These are phyloP conservation scores for Vitis labrusca DNA, from an alignment of 164 flowering plant species.

Conservation along the genomic window DNA sequence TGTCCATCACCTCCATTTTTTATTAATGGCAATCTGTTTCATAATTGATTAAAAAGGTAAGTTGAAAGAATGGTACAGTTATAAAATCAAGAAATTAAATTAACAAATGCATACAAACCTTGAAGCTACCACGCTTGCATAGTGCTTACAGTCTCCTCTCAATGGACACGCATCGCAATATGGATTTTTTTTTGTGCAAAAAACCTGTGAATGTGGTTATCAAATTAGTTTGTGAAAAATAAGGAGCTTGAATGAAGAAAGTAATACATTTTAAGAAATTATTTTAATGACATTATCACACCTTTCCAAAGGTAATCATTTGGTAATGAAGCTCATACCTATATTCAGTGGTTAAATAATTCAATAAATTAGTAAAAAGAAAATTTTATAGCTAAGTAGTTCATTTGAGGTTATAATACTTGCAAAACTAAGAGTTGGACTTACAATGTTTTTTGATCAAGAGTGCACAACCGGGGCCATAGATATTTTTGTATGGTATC, in stretches of 20 bases:
- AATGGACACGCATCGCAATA: constrained; percentile 89
- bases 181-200: constrained; percentile 83
- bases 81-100: no score
- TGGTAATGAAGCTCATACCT: constrained; percentile 95
- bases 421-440: constrained; percentile 3
- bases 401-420: not conserved
- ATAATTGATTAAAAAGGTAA: no score
- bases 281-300: constrained; percentile 13
- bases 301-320: constrained; percentile 96
- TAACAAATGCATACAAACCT: constrained; percentile 42
- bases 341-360: constrained; percentile 4
- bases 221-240: not conserved
- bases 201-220: constrained; percentile 46
- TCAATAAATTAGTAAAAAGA: constrained; percentile 5
- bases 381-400: not conserved
- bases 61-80: no score
- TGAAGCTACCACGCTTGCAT: constrained; percentile 67
- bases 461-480: constrained; percentile 79
- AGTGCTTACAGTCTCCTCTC: constrained; percentile 85
- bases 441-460: constrained; percentile 76
- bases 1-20: constrained; percentile 33
- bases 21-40: no score
- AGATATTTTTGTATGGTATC: constrained; percentile 80
- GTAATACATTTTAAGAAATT: not conserved
- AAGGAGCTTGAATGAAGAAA: not conserved